Percentiles rank a stretch among this genome's conserved stretches.
Conservation (phyloP, 306 rosid species). For the Abrus precatorius region DNA sequence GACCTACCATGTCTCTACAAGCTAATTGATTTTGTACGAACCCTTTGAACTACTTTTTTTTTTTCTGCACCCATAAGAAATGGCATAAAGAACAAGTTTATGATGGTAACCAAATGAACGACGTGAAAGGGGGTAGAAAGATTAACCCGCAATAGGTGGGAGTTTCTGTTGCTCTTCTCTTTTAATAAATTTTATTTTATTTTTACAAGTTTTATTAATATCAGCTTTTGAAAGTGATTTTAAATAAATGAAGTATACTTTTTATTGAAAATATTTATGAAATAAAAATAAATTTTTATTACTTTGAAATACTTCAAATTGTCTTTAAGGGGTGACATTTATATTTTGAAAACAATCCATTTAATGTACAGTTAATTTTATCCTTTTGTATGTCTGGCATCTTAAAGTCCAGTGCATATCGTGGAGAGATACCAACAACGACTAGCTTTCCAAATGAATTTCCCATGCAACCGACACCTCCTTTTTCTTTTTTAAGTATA, state of each 20-base stretch:
- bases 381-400: not conserved
- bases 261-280: too few relatives aligned
- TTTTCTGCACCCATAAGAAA: not conserved
- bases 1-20: constrained; percentile 22
- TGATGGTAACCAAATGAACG: constrained; percentile 3
- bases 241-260: too few relatives aligned
- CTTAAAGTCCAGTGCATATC: not conserved
- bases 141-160: constrained; percentile 24
- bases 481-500: not conserved
- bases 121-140: not conserved
- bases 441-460: constrained; percentile 1
- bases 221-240: too few relatives aligned
- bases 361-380: too few relatives aligned
- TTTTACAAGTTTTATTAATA: too few relatives aligned
- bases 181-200: too few relatives aligned
- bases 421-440: not conserved
- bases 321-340: too few relatives aligned
- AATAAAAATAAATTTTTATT: too few relatives aligned
- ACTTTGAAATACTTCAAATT: too few relatives aligned
- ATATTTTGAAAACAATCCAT: too few relatives aligned
- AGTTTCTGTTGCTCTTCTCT: not conserved
- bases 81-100: constrained; percentile 7
- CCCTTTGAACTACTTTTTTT: not conserved
- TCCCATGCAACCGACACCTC: constrained; percentile 4
- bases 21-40: not conserved